phyloP scores from a whole-genome alignment of 2,329 filamentous ascomycete genomes.

The Zymoseptoria crescenta region DNA sequence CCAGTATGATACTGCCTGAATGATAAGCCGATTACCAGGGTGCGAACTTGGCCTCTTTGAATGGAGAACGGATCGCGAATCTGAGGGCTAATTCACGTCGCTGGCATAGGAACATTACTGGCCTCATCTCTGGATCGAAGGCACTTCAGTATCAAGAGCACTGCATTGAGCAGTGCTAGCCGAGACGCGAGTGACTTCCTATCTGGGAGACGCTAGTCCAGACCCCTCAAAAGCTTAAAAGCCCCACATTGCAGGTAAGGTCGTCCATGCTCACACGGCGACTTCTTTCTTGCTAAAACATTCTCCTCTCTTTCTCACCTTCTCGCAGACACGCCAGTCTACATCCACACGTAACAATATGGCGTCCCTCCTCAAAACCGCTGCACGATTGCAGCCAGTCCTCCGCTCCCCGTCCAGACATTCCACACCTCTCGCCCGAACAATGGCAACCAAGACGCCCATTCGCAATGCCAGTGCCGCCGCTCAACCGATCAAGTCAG shows the following conservation, averaged over 20 bases:
- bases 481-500: slow-evolving; percentile 16
- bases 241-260: not conserved
- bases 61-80: too few species aligned
- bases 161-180: not conserved
- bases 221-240: not conserved
- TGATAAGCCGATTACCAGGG: not conserved
- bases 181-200: not conserved
- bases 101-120: too few species aligned
- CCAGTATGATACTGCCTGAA: not conserved
- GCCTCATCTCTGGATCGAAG: too few species aligned
- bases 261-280: not conserved
- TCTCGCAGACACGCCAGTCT: not conserved
- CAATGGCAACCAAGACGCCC: slow-evolving; percentile 28
- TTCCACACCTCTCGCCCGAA: slow-evolving; percentile 10
- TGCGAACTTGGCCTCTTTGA: not conserved
- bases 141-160: not conserved
- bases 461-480: slow-evolving; percentile 24
- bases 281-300: not conserved
- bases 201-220: not conserved
- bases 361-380: slow-evolving; percentile 27
- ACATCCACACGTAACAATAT: slow-evolving; percentile 13
- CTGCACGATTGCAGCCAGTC: slow-evolving; percentile 26
- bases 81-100: too few species aligned
- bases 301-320: not conserved
- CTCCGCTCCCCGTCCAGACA: slow-evolving; percentile 15